These are phyloP conservation scores for Clathrus columnatus DNA, from an alignment of 768 basidiomycete genomes.

Conservation along the genomic window DNA sequence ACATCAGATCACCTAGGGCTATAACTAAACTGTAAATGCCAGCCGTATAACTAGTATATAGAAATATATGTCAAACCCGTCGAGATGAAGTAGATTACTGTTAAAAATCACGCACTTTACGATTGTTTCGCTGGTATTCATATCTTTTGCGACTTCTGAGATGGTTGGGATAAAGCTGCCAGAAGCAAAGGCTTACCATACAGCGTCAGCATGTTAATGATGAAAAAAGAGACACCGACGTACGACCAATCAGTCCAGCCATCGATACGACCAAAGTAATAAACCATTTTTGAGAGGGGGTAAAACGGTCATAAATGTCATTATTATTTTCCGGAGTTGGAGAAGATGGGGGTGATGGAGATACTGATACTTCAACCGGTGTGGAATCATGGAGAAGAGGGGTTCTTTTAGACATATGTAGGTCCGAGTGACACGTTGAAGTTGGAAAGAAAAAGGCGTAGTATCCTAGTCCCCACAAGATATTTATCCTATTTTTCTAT, in stretches of 20 bases:
- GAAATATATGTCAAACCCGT: neutral
- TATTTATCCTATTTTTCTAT: too few species aligned
- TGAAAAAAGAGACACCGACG: neutral
- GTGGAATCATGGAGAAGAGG: neutral
- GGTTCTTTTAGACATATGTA: neutral
- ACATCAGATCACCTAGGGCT: conserved; percentile 39
- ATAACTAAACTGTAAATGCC: conserved; percentile 22
- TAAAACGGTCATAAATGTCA: neutral
- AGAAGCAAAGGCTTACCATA: conserved; percentile 48
- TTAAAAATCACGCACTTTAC: conserved; percentile 37
- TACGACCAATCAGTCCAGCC: neutral
- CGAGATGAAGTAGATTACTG: neutral
- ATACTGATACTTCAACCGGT: neutral
- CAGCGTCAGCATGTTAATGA: neutral
- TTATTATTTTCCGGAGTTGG: neutral
- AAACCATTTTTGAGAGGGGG: neutral
- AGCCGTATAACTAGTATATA: neutral
- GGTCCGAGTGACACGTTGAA: too few species aligned
- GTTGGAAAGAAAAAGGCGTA: too few species aligned
- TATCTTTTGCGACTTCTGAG: conserved; percentile 59
- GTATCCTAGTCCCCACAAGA: too few species aligned
- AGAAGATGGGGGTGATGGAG: neutral
- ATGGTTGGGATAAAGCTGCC: conserved; percentile 68
- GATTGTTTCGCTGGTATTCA: conserved; percentile 46
- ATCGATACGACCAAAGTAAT: neutral